Evolutionary conservation across 768 basidiomycete genomes (phyloP).

Genomic region (Phanerochaete sordida): DNA sequence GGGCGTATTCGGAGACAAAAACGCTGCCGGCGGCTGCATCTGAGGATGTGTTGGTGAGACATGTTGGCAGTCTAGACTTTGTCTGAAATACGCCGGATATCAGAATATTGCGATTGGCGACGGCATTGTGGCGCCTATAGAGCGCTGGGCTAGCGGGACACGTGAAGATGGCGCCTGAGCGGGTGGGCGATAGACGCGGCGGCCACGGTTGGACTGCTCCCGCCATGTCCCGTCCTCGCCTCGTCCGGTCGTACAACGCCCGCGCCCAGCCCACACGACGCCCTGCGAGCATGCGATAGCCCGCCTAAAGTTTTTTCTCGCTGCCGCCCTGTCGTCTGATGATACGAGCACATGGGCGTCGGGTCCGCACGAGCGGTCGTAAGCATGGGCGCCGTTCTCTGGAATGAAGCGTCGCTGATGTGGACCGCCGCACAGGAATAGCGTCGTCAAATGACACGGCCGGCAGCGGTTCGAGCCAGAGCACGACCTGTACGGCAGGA

Average conservation of each 20-base stretch:
- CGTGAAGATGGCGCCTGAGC: not conserved
- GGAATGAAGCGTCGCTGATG: not conserved
- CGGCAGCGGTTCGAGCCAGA: not conserved
- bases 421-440: not conserved
- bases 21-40: no score
- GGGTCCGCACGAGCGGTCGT: not conserved
- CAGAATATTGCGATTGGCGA: not conserved
- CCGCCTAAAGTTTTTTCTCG: not conserved
- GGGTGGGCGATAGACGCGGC: not conserved
- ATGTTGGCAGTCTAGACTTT: no score
- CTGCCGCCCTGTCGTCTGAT: not conserved
- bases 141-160: not conserved
- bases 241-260: not conserved
- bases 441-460: not conserved
- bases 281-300: not conserved
- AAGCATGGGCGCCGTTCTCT: not conserved
- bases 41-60: no score
- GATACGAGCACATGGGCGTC: constrained; percentile 2
- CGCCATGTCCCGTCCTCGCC: not conserved
- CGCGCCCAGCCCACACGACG: not conserved
- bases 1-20: no score
- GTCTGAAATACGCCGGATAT: no score
- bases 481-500: no score
- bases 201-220: not conserved
- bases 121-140: not conserved